Evolutionary conservation across 768 basidiomycete species (phyloP).

Genomic region (Podaxis pistillaris): DNA sequence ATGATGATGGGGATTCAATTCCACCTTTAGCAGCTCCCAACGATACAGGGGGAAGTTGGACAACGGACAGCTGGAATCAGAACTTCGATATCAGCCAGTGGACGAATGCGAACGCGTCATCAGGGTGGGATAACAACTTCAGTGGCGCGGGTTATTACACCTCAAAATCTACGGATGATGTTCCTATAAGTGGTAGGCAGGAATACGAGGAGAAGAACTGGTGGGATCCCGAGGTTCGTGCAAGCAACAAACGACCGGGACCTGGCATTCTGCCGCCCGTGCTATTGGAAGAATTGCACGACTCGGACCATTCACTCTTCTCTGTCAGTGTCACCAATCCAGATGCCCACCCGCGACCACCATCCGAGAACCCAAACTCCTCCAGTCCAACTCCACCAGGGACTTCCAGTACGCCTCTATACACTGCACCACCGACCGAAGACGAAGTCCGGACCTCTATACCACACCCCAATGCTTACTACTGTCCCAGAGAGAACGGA

Average conservation of each 20-base stretch:
- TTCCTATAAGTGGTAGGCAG: conserved; percentile 59
- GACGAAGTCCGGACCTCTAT: conserved; percentile 67
- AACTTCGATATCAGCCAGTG: conserved; percentile 18
- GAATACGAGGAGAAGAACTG: conserved; percentile 62
- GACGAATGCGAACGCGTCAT: conserved; percentile 5
- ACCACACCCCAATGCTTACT: conserved; percentile 82
- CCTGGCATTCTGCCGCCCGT: conserved; percentile 68
- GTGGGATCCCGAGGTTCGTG: conserved; percentile 60
- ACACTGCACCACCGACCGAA: conserved; percentile 35
- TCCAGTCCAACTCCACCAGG: conserved; percentile 23
- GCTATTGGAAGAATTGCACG: conserved; percentile 65
- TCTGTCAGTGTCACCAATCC: conserved; percentile 46
- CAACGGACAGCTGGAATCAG: conserved; percentile 19
- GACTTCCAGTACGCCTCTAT: conserved; percentile 17
- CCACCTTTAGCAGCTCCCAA: conserved; percentile 41
- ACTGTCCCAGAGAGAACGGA: conserved; percentile 77
- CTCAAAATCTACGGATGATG: conserved; percentile 25
- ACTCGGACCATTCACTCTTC: conserved; percentile 71
- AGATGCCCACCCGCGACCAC: conserved; percentile 19
- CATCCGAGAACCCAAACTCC: conserved; percentile 14
- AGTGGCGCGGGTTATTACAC: conserved; percentile 26
- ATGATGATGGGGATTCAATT: conserved; percentile 32
- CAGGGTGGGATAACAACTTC: conserved; percentile 16
- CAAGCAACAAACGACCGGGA: conserved; percentile 55
- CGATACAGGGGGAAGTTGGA: conserved; percentile 17